Evolutionary conservation across 2,329 filamentous ascomycete genomes (phyloP), one percentile per base, ranked within the genome.

Genomic region (Stagonosporopsis chrysanthemi): DNA sequence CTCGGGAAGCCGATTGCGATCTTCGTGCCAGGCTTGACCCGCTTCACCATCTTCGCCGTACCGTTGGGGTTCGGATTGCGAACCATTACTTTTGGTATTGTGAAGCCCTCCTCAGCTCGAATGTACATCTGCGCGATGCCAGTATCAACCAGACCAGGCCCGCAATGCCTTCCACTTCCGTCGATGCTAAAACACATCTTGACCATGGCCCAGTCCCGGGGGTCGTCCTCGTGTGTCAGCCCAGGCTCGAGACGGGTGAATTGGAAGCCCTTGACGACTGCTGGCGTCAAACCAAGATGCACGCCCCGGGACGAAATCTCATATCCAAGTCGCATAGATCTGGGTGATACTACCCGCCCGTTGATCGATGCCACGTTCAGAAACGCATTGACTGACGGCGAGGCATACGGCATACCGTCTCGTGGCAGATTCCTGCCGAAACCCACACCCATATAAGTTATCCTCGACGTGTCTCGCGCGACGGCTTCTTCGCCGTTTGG

Each of bases 401-500:
- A 54, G 33, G 65, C 72, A 50, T 65, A 68, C 5, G 67, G 68
- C 67, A 73, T 70, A 7, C 67, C 69, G 23, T 72, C 68, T 15
- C 56, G 67, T 7, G 62, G 58, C 26, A 54, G 55, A 42, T 76
- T 76, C 35, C 73, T 63, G 6, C 72, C 72, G 29, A 76, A 76
- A 1, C 73, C 73, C 39, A 76, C 65, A 8, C 73, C 73, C 73
- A 76, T 76, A 52, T 75, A 76, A 17, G 65, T 74, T 29, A 76
- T 76, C 14, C 60, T 53, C 6, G 63, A 66, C 22, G 67, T 71
- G 38, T 74, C 66, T 42, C 70, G 52, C 15, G 61, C 61, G 24
- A 53, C 35, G 2, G 72, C 66, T 15, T 64, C 56, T 28, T 72
- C 68, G 6, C 66, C 66, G 9, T 68, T 44, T 1, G 70, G 71